Evolutionary conservation across 805 yeast genomes (phyloP), one percentile per base, ranked within the genome.

Genomic region (Pichia cephalocereana): DNA sequence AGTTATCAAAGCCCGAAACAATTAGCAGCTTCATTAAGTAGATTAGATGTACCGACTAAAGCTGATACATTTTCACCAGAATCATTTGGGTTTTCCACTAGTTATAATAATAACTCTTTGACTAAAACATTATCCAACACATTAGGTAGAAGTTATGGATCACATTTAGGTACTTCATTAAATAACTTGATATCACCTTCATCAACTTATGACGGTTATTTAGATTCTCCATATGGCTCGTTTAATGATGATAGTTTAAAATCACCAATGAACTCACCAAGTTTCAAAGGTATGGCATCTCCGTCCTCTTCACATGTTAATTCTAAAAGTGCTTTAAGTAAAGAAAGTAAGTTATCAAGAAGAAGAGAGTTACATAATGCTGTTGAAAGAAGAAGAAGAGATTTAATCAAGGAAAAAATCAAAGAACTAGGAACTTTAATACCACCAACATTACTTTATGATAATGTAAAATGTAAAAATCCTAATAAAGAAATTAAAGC

Each of bases 351-450:
- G 59, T 63, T 85, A 46, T 77, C 80, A 52, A 74, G 96, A 53
- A 75, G 96, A 53, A 70, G 96, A 51, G 96, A 89, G 61, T 82
- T 88, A 52, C 98, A 90, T 64, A 90, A 90, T 61, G 96, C 96
- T 1, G 97, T 90, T 6, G 98, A 90, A 65, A 75, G 96, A 57
- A 74, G 96, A 56, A 76, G 98, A 60, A 74, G 98, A 53, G 98
- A 91, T 63, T 72, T 87, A 56, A 90, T 90, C 59, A 89, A 90
- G 62, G 95, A 86, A 59, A 80, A 86, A 57, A 89, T 90, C 52
- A 83, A 84, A 61, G 96, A 87, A 57, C 70, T 90, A 57, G 91
- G 95, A 1, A 66, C 76, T 26, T 70, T 90, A 44, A 85, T 90
- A 1, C 97, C 97, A 1, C 91, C 88, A 1, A 72, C 84, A 3